A percentile compares a stretch with the other conserved stretches of the same genome.
Evolutionary conservation across 352 stramenopile genomes (phyloP).

Genomic region (Pythium periplocum): DNA sequence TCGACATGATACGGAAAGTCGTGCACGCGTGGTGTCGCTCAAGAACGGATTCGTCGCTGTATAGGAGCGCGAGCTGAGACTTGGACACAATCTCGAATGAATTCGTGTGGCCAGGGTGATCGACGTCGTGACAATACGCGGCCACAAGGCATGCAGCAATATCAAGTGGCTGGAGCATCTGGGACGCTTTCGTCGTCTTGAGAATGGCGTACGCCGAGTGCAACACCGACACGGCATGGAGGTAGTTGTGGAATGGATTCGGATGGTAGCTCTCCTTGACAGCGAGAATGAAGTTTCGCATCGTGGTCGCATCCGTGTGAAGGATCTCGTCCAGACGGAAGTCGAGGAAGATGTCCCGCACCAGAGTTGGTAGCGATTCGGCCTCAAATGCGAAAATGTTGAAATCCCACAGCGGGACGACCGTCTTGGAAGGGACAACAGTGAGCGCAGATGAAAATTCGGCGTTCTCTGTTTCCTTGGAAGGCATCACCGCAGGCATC

Average conservation of each 20-base stretch:
- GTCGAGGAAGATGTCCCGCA: constrained; percentile 76
- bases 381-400: constrained; percentile 69
- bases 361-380: constrained; percentile 40
- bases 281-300: constrained; percentile 78
- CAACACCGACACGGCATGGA: constrained; percentile 86
- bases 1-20: constrained; percentile 81
- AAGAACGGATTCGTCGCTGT: constrained; percentile 87
- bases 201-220: constrained; percentile 84
- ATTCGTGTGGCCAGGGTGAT: constrained; percentile 89
- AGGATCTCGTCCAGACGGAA: constrained; percentile 65
- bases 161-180: constrained; percentile 79
- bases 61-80: constrained; percentile 76
- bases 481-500: no score
- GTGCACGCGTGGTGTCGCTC: constrained; percentile 87
- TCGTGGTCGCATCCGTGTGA: constrained; percentile 38
- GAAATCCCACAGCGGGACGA: constrained; percentile 64
- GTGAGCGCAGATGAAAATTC: no score
- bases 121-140: constrained; percentile 87
- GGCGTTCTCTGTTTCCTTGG: no score
- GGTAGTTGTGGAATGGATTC: constrained; percentile 91
- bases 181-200: constrained; percentile 52
- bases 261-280: constrained; percentile 83
- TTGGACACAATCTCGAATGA: constrained; percentile 81
- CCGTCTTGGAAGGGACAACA: no score
- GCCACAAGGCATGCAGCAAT: constrained; percentile 82